Evolutionary conservation across 148 eudicot genomes (phyloP), one percentile per base, ranked within the genome.

Genomic region (Fallopia convolvulus): DNA sequence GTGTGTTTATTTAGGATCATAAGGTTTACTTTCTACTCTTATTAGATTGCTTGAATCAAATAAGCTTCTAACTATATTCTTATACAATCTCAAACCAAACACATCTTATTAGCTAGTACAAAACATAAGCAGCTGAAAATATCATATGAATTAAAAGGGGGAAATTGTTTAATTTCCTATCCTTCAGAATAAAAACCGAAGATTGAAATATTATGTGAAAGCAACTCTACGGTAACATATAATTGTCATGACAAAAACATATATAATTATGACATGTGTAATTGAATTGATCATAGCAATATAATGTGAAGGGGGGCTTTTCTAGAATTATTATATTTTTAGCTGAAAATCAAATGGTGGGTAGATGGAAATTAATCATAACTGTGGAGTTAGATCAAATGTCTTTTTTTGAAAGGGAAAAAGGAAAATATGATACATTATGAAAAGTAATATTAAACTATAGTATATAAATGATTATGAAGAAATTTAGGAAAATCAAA

Each of bases 341-440:
- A 79, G 70, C 87, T 79, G 84, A 85, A 80, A 85, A 71, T 80
- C 66, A 83, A 79, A 75, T 80, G 90, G 90, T 84, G 89, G 90
- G 89, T 84, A 78, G 85, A 83, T 66, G 46, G 33, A 33, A 11
- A 33, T 65, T 17, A 13, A 33, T 65, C 41, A 30, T 14, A 68
- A 42, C 36, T n/a, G 83, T 86, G 88, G 83, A 85, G 88, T 83
- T 83, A 9, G 88, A 65, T 81, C 81, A 70, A 75, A 49, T 71
- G 66, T 78, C 61, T 47, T 75, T 21, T 71, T 14, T 76, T 26
- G 30, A 65, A 77, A 79, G 74, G 65, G 30, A 73, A 68, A 50
- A 33, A 15, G 49, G 32, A 76, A 82, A 74, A n/a, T 36, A 39
- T 39, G 61, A 55, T 30, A 30, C 70, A 61, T 30, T 61, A 30